Conservation (phyloP, 176 grass and related monocot genomes). For the Phoenix dactylifera region DNA sequence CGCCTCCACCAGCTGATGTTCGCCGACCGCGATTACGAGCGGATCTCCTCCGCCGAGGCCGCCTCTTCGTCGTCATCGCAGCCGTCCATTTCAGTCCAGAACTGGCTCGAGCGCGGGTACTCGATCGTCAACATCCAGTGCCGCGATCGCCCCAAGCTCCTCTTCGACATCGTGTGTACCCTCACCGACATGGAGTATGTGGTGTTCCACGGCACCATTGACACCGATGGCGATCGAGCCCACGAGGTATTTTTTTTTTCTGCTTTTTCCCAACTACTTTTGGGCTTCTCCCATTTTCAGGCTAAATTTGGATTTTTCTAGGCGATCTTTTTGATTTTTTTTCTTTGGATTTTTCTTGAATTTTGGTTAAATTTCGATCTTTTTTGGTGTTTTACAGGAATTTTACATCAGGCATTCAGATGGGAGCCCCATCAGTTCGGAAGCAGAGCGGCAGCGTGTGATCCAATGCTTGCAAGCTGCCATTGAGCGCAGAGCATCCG, state of each 20-base stretch:
- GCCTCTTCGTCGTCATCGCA: neutral
- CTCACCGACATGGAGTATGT: conserved; percentile 91
- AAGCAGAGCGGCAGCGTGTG: conserved; percentile 71
- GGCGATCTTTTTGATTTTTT: neutral
- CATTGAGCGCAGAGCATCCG: conserved; percentile 65
- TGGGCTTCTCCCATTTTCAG: neutral
- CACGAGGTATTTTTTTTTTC: conserved; percentile 45
- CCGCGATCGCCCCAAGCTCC: conserved; percentile 70
- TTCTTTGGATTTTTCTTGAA: conserved; percentile 10
- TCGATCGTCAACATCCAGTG: conserved; percentile 77
- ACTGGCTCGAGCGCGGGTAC: conserved; percentile 64
- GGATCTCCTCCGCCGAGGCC: conserved; percentile 1
- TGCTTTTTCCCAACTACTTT: neutral
- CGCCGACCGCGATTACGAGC: conserved; percentile 41
- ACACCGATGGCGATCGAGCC: conserved; percentile 63
- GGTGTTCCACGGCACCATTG: conserved; percentile 75
- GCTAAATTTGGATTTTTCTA: neutral
- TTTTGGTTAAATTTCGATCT: neutral
- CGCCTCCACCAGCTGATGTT: conserved; percentile 83
- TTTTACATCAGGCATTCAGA: conserved; percentile 65
- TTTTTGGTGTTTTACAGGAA: conserved; percentile 27
- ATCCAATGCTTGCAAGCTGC: conserved; percentile 74
- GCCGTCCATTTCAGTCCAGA: conserved; percentile 47
- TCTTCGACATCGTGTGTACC: conserved; percentile 90
- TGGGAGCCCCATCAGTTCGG: conserved; percentile 65